Percentiles rank a stretch among this genome's conserved stretches.
phyloP scores from a whole-genome alignment of 768 basidiomycete genomes.

The Tulasnella sp. region DNA sequence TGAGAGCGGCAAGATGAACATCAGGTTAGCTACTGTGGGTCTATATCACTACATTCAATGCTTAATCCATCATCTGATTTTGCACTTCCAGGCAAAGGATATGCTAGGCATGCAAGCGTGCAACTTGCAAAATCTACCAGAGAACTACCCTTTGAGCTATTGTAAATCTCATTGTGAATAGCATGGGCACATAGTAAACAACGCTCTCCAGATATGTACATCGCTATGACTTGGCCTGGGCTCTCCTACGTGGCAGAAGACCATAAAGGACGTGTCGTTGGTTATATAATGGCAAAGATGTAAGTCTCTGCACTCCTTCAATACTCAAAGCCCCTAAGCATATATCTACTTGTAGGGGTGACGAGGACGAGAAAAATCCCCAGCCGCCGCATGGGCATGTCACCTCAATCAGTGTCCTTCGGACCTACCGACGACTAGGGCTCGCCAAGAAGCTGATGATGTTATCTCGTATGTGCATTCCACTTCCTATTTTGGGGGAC shows the following conservation, averaged over 20 bases:
- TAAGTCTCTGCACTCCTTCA: conserved; percentile 20
- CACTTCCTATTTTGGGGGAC: conserved; percentile 9
- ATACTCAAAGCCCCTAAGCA: neutral
- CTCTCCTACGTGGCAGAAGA: conserved; percentile 40
- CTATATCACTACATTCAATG: neutral
- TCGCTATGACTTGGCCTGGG: conserved; percentile 39
- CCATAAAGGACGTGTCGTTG: conserved; percentile 35
- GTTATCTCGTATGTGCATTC: conserved; percentile 65
- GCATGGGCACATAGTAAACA: neutral
- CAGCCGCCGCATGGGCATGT: conserved; percentile 71
- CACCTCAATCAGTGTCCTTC: conserved; percentile 89
- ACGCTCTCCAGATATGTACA: conserved; percentile 35
- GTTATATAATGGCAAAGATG: conserved; percentile 42
- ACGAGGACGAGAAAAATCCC: conserved; percentile 37
- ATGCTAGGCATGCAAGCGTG: conserved; percentile 40
- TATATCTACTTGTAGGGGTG: conserved; percentile 31
- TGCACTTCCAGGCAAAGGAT: conserved; percentile 30
- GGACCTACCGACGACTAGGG: conserved; percentile 83
- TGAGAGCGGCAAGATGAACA: conserved; percentile 16
- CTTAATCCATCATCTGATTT: neutral
- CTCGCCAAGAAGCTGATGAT: conserved; percentile 91
- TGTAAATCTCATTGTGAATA: conserved; percentile 12
- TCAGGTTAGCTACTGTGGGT: conserved; percentile 10
- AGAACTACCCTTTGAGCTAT: conserved; percentile 29
- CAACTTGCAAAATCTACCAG: conserved; percentile 38